Evolutionary conservation across 2,329 filamentous ascomycete genomes (phyloP), one percentile per base, ranked within the genome.

Genomic region (Pseudocercospora pini-densiflorae): DNA sequence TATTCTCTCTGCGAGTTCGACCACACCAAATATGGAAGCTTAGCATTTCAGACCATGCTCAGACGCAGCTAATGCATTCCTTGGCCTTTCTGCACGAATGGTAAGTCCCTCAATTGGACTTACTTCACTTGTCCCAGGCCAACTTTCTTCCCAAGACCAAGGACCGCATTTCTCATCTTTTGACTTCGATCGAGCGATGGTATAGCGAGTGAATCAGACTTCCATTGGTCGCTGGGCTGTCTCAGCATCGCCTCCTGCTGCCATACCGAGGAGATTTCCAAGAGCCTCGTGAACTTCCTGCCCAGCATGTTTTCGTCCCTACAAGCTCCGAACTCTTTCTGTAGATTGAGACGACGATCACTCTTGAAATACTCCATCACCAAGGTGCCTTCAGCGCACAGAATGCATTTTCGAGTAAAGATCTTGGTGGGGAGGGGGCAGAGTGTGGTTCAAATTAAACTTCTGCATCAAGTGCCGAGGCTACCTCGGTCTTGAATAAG

Each of bases 401-500:
- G 51, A 27, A 29, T 55, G 51, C 51, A 31, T 5, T 55, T 55
- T 55, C 14, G 27, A 19, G 51, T 55, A 33, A 55, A 29, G 27
- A 10, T 55, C 12, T 55, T 33, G 24, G 23, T 33, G 51, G 27
- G 12, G 51, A 27, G 23, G 23, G 49, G 24, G 51, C 33, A 12
- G 51, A 55, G 51, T 55, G 51, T n/a, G 27, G 51, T 55, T n/a
- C 23, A n/a, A n/a, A 55, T n/a, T 19, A 55, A 31, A 55, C 23
- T 55, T 55, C 24, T 16, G 12, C 16, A n/a, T n/a, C 4, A 16
- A 55, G 27, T 29, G 51, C 51, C 51, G 51, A 55, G 51, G 51
- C 51, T 19, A 55, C 51, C 51, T 55, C 51, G 51, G 51, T 31
- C 12, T 3, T n/a, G 51, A 55, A 55, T 55, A n/a, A 55, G 27